These are phyloP conservation scores for Leucosporidium scottii DNA, from an alignment of 768 basidiomycete species.

Conservation along the genomic window DNA sequence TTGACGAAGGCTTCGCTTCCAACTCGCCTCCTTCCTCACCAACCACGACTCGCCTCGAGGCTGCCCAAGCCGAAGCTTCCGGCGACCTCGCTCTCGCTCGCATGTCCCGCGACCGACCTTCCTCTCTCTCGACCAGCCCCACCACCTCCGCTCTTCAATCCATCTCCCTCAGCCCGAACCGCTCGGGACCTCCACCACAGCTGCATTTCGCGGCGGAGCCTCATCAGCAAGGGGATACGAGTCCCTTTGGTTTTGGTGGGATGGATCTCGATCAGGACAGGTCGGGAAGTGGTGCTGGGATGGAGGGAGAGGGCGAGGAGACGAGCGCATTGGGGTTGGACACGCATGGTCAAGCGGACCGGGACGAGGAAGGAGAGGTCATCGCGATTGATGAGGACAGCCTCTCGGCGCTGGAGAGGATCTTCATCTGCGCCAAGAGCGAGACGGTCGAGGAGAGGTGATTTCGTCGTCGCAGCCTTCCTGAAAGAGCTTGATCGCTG, in stretches of 20 bases:
- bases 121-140: too few relatives aligned
- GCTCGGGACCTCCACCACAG: slow-evolving; percentile 2
- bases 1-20: slow-evolving; percentile 3
- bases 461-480: background rate
- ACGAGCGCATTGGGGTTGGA: background rate
- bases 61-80: too few relatives aligned
- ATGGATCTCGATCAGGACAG: slow-evolving; percentile 11
- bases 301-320: background rate
- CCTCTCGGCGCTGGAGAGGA: slow-evolving; percentile 77
- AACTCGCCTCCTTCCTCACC: background rate
- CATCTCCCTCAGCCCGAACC: background rate
- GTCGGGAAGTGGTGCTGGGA: background rate
- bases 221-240: background rate
- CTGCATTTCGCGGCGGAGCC: background rate
- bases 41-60: too few relatives aligned
- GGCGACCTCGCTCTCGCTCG: too few relatives aligned
- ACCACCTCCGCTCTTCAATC: too few relatives aligned
- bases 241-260: background rate
- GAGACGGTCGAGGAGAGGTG: slow-evolving; percentile 24
- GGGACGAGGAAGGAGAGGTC: slow-evolving; percentile 4
- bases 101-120: too few relatives aligned
- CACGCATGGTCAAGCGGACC: background rate
- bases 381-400: slow-evolving; percentile 64
- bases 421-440: slow-evolving; percentile 42
- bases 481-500: background rate